Conservation (phyloP, 345 rosid genomes). For the Odontarrhena argentea region DNA sequence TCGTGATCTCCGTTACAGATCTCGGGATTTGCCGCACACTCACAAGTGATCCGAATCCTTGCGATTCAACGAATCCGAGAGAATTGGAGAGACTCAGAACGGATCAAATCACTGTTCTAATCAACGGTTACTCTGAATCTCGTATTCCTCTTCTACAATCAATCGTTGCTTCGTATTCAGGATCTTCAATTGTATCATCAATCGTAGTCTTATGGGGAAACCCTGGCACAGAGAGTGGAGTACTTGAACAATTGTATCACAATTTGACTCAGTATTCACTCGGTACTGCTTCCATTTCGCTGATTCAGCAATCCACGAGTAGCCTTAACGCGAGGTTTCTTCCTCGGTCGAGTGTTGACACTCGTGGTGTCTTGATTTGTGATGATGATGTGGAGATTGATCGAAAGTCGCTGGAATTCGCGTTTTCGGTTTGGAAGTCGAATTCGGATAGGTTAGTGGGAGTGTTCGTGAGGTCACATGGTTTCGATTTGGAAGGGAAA, state of each 20-base stretch:
- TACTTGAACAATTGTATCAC: slow-evolving; percentile 47
- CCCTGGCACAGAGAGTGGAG: slow-evolving; percentile 49
- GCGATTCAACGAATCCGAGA: slow-evolving; percentile 38
- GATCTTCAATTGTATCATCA: slow-evolving; percentile 54
- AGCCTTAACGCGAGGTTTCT: slow-evolving; percentile 73
- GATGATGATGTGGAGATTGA: slow-evolving; percentile 74
- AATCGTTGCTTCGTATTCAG: slow-evolving; percentile 54
- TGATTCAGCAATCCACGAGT: slow-evolving; percentile 54
- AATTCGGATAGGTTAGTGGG: slow-evolving; percentile 59
- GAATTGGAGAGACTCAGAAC: slow-evolving; percentile 51
- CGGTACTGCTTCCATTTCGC: slow-evolving; percentile 55
- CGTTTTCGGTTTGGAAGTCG: slow-evolving; percentile 58
- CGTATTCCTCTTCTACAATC: slow-evolving; percentile 68
- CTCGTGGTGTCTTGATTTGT: slow-evolving; percentile 61
- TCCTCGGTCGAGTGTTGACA: slow-evolving; percentile 50
- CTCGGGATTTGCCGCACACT: slow-evolving; percentile 36
- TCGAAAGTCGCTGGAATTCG: slow-evolving; percentile 51
- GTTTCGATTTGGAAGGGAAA: slow-evolving; percentile 47
- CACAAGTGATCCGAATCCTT: slow-evolving; percentile 39
- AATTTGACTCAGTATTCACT: slow-evolving; percentile 54
- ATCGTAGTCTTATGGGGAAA: slow-evolving; percentile 73
- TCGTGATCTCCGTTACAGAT: slow-evolving; percentile 11
- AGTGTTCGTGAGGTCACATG: slow-evolving; percentile 64
- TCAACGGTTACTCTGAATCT: slow-evolving; percentile 68
- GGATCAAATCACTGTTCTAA: slow-evolving; percentile 72